These are phyloP conservation scores for Cercophora sp. DNA, from an alignment of 495 filamentous ascomycete genomes.

Conservation along the genomic window DNA sequence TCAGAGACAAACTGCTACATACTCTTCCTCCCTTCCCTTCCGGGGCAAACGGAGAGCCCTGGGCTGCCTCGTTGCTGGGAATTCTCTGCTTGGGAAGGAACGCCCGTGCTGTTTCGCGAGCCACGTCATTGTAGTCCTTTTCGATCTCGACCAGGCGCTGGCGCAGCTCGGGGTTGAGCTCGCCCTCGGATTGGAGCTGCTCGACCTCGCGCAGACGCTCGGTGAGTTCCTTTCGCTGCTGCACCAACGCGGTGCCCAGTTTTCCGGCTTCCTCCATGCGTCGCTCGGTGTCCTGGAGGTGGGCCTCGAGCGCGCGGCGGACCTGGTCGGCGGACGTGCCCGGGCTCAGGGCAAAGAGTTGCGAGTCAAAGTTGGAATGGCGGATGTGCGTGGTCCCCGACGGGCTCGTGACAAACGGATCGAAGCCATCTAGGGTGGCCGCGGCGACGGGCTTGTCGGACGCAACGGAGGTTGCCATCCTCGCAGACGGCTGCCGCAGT, in stretches of 20 bases:
- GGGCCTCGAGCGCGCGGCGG: constrained; percentile 83
- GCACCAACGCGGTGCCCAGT: constrained; percentile 76
- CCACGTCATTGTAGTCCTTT: constrained; percentile 92
- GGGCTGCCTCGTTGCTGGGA: constrained; percentile 57
- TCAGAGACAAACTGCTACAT: constrained; percentile 12
- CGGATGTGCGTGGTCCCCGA: constrained; percentile 56
- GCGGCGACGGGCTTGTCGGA: constrained; percentile 27
- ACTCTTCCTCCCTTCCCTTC: constrained; percentile 54
- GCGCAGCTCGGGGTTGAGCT: constrained; percentile 78
- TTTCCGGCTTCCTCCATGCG: constrained; percentile 86
- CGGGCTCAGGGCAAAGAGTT: constrained; percentile 72
- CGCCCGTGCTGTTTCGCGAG: constrained; percentile 80
- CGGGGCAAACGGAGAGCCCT: constrained; percentile 60
- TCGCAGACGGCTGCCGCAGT: constrained; percentile 11
- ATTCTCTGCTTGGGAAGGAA: constrained; percentile 82
- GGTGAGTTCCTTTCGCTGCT: constrained; percentile 75
- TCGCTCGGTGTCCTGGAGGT: constrained; percentile 84
- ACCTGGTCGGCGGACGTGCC: constrained; percentile 78
- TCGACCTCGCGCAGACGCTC: constrained; percentile 83
- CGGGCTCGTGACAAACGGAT: constrained; percentile 48
- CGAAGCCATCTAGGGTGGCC: constrained; percentile 38
- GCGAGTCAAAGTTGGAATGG: constrained; percentile 73
- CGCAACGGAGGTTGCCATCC: constrained; percentile 31
- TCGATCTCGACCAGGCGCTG: constrained; percentile 83
- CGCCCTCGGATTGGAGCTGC: constrained; percentile 69